These are phyloP conservation scores for Blastobotrys proliferans DNA, from an alignment of 1,139 yeast species.

Conservation along the genomic window DNA sequence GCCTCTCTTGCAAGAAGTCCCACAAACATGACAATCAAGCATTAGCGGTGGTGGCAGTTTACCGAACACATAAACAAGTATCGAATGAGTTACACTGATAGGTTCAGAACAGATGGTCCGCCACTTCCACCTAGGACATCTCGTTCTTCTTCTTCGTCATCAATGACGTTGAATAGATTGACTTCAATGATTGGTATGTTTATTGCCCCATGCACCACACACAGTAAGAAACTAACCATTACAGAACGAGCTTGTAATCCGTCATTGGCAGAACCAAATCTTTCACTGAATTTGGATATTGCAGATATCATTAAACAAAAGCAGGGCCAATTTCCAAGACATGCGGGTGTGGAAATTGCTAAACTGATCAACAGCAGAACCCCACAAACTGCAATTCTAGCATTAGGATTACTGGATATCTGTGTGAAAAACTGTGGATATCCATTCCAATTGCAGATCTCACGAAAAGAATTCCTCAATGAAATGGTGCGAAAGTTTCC, in stretches of 20 bases:
- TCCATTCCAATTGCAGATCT: slow-evolving; percentile 91
- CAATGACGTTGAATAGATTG: slow-evolving; percentile 24
- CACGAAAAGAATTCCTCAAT: slow-evolving; percentile 90
- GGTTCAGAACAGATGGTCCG: slow-evolving; percentile 35
- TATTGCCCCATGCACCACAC: background rate
- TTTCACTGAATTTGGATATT: slow-evolving; percentile 83
- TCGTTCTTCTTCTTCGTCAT: slow-evolving; percentile 11
- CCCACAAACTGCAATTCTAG: slow-evolving; percentile 67
- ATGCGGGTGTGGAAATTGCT: slow-evolving; percentile 89
- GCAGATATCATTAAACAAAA: slow-evolving; percentile 91
- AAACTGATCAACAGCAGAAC: slow-evolving; percentile 78
- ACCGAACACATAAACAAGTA: background rate
- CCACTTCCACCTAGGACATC: slow-evolving; percentile 9
- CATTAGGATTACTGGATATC: slow-evolving; percentile 66
- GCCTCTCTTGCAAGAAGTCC: no score
- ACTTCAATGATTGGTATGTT: slow-evolving; percentile 26
- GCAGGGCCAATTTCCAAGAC: slow-evolving; percentile 87
- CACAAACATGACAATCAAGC: no score
- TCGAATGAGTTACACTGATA: slow-evolving; percentile 33
- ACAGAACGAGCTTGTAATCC: slow-evolving; percentile 85
- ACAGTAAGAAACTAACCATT: slow-evolving; percentile 5
- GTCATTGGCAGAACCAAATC: slow-evolving; percentile 78
- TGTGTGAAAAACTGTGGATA: slow-evolving; percentile 97
- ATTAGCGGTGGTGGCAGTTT: no score
- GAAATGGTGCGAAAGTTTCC: slow-evolving; percentile 92